A percentile compares a stretch with the other conserved stretches of the same genome.
phyloP scores from a whole-genome alignment of 352 stramenopile species.

The Phytophthora tubulina region DNA sequence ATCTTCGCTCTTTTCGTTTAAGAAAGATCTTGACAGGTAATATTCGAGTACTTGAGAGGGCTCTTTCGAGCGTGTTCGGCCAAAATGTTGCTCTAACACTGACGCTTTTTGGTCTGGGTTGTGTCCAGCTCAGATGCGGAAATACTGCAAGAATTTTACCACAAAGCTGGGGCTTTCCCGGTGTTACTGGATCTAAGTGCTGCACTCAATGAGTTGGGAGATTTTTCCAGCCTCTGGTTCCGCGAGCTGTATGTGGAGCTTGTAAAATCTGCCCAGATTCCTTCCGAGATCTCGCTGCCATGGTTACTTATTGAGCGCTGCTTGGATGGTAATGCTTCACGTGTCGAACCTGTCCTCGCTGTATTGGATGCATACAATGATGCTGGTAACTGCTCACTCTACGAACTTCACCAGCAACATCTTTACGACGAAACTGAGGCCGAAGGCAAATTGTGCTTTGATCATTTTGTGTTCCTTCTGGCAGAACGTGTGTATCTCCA shows the following conservation, averaged over 20 bases:
- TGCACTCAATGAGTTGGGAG: constrained; percentile 56
- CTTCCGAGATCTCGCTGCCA: constrained; percentile 82
- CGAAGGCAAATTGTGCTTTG: constrained; percentile 85
- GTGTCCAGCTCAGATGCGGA: constrained; percentile 69
- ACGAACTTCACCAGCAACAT: constrained; percentile 65
- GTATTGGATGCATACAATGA: constrained; percentile 91
- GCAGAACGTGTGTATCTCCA: constrained; percentile 69
- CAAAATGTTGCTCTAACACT: neutral
- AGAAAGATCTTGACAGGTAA: constrained; percentile 85
- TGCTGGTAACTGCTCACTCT: constrained; percentile 58
- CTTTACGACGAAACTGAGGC: constrained; percentile 87
- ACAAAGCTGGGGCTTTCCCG: constrained; percentile 52
- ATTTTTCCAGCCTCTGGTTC: constrained; percentile 85
- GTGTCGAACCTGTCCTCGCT: constrained; percentile 56
- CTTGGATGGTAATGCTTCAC: constrained; percentile 37
- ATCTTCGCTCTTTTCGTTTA: constrained; percentile 66
- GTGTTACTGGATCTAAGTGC: constrained; percentile 65
- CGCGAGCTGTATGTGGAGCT: constrained; percentile 86
- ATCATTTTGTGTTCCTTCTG: constrained; percentile 80
- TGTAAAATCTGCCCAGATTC: constrained; percentile 75
- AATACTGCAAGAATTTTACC: constrained; percentile 65
- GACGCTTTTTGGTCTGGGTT: constrained; percentile 5
- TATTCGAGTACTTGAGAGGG: neutral
- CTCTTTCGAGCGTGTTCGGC: neutral
- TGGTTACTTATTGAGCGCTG: constrained; percentile 83